These are phyloP conservation scores for Spiromastix sp. DNA, from an alignment of 2,329 filamentous ascomycete genomes.

Conservation along the genomic window DNA sequence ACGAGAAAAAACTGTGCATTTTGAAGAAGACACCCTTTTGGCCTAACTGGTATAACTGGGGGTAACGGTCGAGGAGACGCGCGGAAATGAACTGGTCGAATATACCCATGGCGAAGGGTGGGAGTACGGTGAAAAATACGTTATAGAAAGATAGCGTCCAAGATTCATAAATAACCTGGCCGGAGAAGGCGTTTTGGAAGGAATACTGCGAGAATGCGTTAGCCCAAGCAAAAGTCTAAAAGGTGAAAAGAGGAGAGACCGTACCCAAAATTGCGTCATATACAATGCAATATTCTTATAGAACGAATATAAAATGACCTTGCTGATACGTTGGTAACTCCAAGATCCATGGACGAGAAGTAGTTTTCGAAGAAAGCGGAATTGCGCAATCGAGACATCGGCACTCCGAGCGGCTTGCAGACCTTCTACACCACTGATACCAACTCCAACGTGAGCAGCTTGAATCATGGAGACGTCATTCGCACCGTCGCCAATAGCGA, in stretches of 20 bases:
- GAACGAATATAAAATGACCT: slow-evolving; percentile 95
- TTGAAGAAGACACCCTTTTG: slow-evolving; percentile 92
- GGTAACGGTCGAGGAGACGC: slow-evolving; percentile 84
- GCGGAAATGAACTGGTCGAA: slow-evolving; percentile 97
- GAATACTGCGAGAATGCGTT: slow-evolving; percentile 54
- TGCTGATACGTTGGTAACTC: slow-evolving; percentile 95
- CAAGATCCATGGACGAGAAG: slow-evolving; percentile 91
- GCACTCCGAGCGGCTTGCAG: slow-evolving; percentile 91
- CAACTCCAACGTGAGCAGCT: slow-evolving; percentile 92
- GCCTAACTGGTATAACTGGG: slow-evolving; percentile 86
- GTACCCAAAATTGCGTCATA: slow-evolving; percentile 98
- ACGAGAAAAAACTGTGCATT: slow-evolving; percentile 81
- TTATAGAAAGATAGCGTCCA: slow-evolving; percentile 99
- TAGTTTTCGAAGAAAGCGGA: slow-evolving; percentile 87
- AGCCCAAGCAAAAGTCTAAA: slow-evolving; percentile 9
- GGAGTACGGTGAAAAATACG: slow-evolving; percentile 91
- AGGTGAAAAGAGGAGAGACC: slow-evolving; percentile 22
- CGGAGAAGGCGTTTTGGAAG: slow-evolving; percentile 97
- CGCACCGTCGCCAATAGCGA: slow-evolving; percentile 93
- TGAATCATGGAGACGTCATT: slow-evolving; percentile 99
- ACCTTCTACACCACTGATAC: slow-evolving; percentile 94
- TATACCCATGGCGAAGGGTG: slow-evolving; percentile 88
- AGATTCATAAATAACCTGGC: slow-evolving; percentile 95
- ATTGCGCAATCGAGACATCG: slow-evolving; percentile 91
- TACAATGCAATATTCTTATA: slow-evolving; percentile 99